phyloP scores from a whole-genome alignment of 345 rosid species.

The Heritiera littoralis region DNA sequence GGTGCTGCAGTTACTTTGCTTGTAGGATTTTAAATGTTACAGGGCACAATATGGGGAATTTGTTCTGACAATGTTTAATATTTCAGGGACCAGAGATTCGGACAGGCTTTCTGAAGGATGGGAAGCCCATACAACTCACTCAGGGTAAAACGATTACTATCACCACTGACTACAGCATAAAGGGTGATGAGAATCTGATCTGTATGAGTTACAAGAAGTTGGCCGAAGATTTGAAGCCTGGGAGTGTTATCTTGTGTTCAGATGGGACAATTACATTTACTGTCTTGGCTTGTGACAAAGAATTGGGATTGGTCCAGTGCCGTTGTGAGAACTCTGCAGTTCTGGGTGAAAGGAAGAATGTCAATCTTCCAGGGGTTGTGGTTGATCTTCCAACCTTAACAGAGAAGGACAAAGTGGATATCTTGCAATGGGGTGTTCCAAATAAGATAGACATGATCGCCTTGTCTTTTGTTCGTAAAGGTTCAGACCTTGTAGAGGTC shows the following conservation, averaged over 20 bases:
- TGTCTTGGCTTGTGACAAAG: conserved; percentile 40
- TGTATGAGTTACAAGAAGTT: conserved; percentile 58
- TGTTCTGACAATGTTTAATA: neutral
- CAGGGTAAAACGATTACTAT: conserved; percentile 49
- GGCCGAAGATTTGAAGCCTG: conserved; percentile 49
- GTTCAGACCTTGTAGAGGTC: conserved; percentile 51
- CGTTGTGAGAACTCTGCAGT: conserved; percentile 54
- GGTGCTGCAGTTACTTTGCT: neutral
- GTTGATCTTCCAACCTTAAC: conserved; percentile 65
- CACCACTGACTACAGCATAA: conserved; percentile 46
- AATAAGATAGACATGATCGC: conserved; percentile 58
- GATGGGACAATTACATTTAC: conserved; percentile 58
- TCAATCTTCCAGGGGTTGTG: conserved; percentile 61
- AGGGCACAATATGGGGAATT: neutral
- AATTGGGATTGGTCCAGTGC: conserved; percentile 41
- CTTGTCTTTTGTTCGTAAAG: conserved; percentile 53
- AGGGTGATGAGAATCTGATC: conserved; percentile 47
- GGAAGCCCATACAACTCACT: conserved; percentile 34
- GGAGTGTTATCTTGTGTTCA: conserved; percentile 51
- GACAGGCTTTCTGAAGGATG: conserved; percentile 39
- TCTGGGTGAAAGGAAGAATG: conserved; percentile 61
- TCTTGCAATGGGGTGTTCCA: conserved; percentile 53
- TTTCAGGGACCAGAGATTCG: conserved; percentile 43
- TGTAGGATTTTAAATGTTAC: neutral
- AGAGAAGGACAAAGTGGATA: conserved; percentile 60